A percentile compares a stretch with the other conserved stretches of the same genome.
phyloP scores from a whole-genome alignment of 305 asterid genomes.

The Salvia sclarea region DNA sequence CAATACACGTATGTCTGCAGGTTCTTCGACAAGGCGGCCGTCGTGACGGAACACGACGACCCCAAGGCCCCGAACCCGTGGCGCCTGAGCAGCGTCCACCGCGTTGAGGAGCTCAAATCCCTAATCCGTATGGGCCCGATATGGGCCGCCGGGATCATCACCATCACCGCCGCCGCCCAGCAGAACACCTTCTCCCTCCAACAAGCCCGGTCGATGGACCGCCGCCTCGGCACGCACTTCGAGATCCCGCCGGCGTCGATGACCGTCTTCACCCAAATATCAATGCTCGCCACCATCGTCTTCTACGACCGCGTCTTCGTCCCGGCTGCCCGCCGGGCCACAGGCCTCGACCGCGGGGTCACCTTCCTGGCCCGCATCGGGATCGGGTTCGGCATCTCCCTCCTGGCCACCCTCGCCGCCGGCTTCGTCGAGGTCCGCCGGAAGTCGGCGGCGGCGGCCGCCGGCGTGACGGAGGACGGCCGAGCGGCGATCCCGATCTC shows the following conservation, averaged over 20 bases:
- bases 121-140: constrained; percentile 87
- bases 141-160: constrained; percentile 90
- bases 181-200: constrained; percentile 81
- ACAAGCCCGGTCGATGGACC: constrained; percentile 81
- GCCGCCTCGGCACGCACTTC: constrained; percentile 57
- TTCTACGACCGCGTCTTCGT: constrained; percentile 74
- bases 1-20: too few species aligned
- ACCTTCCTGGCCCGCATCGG: constrained; percentile 77
- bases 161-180: constrained; percentile 79
- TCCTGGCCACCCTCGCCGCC: constrained; percentile 68
- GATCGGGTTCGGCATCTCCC: constrained; percentile 59
- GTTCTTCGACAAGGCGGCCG: constrained; percentile 79
- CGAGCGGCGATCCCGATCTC: constrained; percentile 57
- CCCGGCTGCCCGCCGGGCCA: constrained; percentile 56
- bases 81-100: constrained; percentile 78
- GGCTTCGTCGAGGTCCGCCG: constrained; percentile 67
- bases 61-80: constrained; percentile 70
- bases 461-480: constrained; percentile 54
- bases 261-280: constrained; percentile 66
- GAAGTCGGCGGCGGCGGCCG: constrained; percentile 46
- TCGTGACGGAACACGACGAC: constrained; percentile 60
- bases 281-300: constrained; percentile 69
- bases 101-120: constrained; percentile 86
- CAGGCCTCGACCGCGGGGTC: constrained; percentile 78
- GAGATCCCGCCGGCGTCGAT: constrained; percentile 87